A percentile compares a stretch with the other conserved stretches of the same genome.
These are phyloP conservation scores for Debaryomycetaceae sp. DNA, from an alignment of 1,139 yeast genomes.

Conservation along the genomic window DNA sequence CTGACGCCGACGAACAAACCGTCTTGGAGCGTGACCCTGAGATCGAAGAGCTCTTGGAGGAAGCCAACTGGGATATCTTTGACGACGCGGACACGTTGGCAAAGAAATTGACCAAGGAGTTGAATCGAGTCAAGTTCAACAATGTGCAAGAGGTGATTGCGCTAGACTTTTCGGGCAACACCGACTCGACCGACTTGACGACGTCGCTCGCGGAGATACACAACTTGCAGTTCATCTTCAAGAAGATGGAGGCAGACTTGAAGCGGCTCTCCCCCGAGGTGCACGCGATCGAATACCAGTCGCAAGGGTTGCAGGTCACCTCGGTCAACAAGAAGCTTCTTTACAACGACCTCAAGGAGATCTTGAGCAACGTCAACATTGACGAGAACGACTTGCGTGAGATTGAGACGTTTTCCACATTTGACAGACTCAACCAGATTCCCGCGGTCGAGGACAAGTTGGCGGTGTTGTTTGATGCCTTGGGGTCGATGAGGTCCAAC, in stretches of 20 bases:
- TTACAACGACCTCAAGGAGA: conserved; percentile 63
- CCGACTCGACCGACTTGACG: conserved; percentile 30
- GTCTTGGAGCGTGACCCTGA: conserved; percentile 37
- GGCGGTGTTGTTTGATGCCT: conserved; percentile 58
- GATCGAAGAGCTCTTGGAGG: conserved; percentile 68
- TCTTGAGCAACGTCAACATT: conserved; percentile 66
- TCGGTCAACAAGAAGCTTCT: conserved; percentile 75
- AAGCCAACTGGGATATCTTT: conserved; percentile 65
- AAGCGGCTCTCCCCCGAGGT: conserved; percentile 58
- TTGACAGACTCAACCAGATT: conserved; percentile 42
- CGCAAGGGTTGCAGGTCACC: conserved; percentile 80
- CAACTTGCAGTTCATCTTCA: conserved; percentile 49
- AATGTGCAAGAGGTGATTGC: conserved; percentile 34
- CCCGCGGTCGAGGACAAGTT: conserved; percentile 54
- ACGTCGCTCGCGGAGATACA: conserved; percentile 61
- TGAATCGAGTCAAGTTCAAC: conserved; percentile 32
- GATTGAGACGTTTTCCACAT: conserved; percentile 47
- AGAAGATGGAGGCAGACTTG: conserved; percentile 40
- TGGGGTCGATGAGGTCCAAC: conserved; percentile 52
- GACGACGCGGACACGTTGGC: conserved; percentile 60
- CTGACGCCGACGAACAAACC: conserved; percentile 9
- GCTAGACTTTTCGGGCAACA: conserved; percentile 38
- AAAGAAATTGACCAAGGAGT: conserved; percentile 50
- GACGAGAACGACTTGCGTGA: conserved; percentile 50
- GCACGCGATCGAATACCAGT: conserved; percentile 66